These are phyloP conservation scores for Zygnema circumcarinatum DNA, from an alignment of 139 green algal species.

Conservation along the genomic window DNA sequence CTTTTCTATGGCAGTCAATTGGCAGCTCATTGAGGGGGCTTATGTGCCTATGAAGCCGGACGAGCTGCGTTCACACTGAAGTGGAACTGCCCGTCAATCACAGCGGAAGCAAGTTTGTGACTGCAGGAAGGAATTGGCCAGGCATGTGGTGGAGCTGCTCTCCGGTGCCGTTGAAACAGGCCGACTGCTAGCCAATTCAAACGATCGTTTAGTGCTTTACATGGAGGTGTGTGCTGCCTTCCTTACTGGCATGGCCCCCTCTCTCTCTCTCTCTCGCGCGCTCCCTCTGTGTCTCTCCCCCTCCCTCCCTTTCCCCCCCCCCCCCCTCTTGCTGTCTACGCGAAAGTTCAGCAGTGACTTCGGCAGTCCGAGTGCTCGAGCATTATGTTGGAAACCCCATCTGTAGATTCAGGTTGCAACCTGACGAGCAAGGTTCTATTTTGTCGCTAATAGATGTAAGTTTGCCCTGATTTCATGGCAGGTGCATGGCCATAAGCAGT, in stretches of 20 bases:
- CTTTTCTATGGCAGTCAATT: neutral
- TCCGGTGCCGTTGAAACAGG: constrained; percentile 8
- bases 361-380: too few species aligned
- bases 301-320: constrained; percentile 4
- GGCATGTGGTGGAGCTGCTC: constrained; percentile 41
- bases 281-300: neutral
- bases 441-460: too few species aligned
- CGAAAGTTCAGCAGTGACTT: too few species aligned
- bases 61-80: neutral
- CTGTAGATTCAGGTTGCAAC: too few species aligned
- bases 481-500: too few species aligned
- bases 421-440: too few species aligned
- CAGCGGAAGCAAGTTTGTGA: neutral
- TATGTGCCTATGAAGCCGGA: neutral
- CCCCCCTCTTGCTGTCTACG: neutral
- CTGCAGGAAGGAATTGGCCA: constrained; percentile 23
- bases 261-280: neutral
- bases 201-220: constrained; percentile 43
- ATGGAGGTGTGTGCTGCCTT: constrained; percentile 13
- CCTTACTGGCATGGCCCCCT: neutral
- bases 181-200: constrained; percentile 17
- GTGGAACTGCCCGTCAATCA: neutral
- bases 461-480: too few species aligned
- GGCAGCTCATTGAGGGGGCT: neutral
- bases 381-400: too few species aligned